Evolutionary conservation across 202 grass and related monocot species (phyloP).

Genomic region (Saccharum hybrid): DNA sequence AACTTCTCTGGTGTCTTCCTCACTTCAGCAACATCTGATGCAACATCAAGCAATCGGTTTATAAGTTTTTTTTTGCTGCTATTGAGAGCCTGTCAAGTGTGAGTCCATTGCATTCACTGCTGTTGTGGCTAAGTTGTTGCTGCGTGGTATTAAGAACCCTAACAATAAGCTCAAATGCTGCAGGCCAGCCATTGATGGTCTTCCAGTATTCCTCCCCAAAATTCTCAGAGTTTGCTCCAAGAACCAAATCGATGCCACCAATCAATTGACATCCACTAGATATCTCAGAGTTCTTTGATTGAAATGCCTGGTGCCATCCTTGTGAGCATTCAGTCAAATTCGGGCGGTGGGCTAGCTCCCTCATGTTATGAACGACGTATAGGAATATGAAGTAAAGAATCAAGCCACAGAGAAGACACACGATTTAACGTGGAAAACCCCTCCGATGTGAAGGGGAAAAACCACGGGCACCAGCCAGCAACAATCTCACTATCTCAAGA

Average conservation of each 20-base stretch:
- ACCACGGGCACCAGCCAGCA: too few relatives aligned
- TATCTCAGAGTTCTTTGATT: constrained; percentile 10
- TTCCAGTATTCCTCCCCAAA: constrained; percentile 17
- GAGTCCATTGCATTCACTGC: neutral
- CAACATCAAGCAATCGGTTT: neutral
- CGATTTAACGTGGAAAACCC: too few relatives aligned
- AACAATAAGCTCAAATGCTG: constrained; percentile 14
- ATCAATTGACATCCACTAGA: neutral
- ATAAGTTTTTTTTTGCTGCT: neutral
- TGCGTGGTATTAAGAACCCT: neutral
- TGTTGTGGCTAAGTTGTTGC: neutral
- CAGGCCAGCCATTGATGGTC: constrained; percentile 26
- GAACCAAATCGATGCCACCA: constrained; percentile 7
- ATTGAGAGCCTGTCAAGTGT: neutral
- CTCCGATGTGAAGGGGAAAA: too few relatives aligned
- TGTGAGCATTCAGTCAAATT: constrained; percentile 20
- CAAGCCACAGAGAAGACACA: too few relatives aligned
- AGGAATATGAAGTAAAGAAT: too few relatives aligned
- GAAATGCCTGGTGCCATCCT: constrained; percentile 9
- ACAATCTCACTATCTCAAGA: too few relatives aligned
- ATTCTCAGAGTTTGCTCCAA: constrained; percentile 19
- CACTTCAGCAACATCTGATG: neutral
- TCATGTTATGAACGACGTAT: neutral
- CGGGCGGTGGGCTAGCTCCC: neutral
- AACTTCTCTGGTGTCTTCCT: constrained; percentile 34